phyloP scores from a whole-genome alignment of 257 asterid genomes.

The Ilex aquifolium region DNA sequence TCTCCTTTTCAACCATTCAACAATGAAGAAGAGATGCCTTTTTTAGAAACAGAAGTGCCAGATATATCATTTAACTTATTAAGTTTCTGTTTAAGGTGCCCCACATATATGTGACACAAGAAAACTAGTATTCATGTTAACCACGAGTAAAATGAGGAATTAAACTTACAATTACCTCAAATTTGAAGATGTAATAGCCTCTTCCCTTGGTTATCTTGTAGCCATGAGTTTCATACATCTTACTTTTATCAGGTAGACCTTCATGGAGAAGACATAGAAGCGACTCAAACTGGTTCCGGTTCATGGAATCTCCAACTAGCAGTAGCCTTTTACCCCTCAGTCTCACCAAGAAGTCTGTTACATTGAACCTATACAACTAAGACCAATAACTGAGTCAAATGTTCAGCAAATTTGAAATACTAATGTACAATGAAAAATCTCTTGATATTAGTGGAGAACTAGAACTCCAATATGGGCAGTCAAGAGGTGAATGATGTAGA shows the following conservation, averaged over 20 bases:
- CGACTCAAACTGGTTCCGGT: conserved; percentile 93
- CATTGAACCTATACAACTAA: conserved; percentile 57
- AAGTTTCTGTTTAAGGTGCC: neutral
- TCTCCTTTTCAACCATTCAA: neutral
- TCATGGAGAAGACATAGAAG: conserved; percentile 81
- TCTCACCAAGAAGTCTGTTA: conserved; percentile 81
- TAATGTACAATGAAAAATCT: neutral
- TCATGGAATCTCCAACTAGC: conserved; percentile 99
- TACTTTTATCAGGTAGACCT: conserved; percentile 69
- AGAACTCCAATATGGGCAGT: neutral
- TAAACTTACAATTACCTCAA: conserved; percentile 47
- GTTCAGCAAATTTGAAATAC: neutral
- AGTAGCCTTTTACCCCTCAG: conserved; percentile 79
- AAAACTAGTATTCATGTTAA: neutral
- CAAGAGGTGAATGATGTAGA: too few relatives aligned
- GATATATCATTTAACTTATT: too few relatives aligned
- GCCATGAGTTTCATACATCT: conserved; percentile 83
- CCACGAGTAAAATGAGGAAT: neutral
- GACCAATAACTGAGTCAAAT: neutral
- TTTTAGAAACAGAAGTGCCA: too few relatives aligned
- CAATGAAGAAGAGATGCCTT: too few relatives aligned
- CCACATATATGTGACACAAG: neutral
- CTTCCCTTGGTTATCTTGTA: conserved; percentile 87
- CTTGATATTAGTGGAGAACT: neutral
- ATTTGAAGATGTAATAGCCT: conserved; percentile 80